These are phyloP conservation scores for Abrus precatorius DNA, from an alignment of 306 rosid species.

Conservation along the genomic window DNA sequence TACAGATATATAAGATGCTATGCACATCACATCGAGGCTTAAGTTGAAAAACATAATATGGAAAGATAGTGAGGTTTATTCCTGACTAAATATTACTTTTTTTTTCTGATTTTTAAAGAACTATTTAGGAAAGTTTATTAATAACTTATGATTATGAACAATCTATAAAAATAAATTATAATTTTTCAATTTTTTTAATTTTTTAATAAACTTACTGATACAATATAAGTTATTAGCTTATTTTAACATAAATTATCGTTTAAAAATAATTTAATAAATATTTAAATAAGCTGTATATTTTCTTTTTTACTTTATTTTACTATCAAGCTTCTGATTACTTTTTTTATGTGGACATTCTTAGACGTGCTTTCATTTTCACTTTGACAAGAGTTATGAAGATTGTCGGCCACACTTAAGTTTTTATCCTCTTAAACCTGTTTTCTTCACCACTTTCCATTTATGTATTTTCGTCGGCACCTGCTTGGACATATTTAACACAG, in stretches of 20 bases:
- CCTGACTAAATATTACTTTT: neutral
- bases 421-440: conserved; percentile 1
- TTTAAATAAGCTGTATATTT: too few species aligned
- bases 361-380: conserved; percentile 29
- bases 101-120: too few species aligned
- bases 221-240: too few species aligned
- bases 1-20: too few species aligned
- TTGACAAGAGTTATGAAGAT: conserved; percentile 11
- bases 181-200: too few species aligned
- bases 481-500: neutral
- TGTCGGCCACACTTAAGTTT: conserved; percentile 14
- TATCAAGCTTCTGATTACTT: neutral
- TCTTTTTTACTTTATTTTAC: neutral
- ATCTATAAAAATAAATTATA: too few species aligned
- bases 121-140: too few species aligned
- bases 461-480: conserved; percentile 1
- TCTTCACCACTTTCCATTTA: neutral
- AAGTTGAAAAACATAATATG: neutral
- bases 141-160: too few species aligned
- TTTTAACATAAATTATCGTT: too few species aligned
- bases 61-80: neutral
- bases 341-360: neutral
- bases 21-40: neutral
- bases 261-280: too few species aligned
- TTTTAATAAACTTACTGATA: too few species aligned